A percentile compares a stretch with the other conserved stretches of the same genome.
phyloP scores from a whole-genome alignment of 257 asterid genomes.

The Jacaranda mimosifolia region DNA sequence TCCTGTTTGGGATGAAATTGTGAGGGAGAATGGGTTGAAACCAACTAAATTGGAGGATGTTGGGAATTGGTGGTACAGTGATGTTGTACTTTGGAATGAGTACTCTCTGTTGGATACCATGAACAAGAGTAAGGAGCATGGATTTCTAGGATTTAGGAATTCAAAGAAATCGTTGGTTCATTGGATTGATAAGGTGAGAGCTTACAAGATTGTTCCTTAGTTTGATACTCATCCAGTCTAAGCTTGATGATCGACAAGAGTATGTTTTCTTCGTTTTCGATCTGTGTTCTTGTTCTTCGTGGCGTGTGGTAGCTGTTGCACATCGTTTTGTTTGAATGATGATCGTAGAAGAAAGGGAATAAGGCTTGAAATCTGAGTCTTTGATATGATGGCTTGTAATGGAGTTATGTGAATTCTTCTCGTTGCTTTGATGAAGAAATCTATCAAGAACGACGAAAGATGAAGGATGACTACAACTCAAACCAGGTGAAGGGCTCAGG shows the following conservation, averaged over 20 bases:
- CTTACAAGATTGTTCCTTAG: conserved; percentile 60
- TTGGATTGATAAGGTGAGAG: conserved; percentile 55
- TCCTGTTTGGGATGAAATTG: conserved; percentile 65
- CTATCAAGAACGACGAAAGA: no score
- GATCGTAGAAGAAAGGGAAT: conserved; percentile 5
- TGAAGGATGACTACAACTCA: no score
- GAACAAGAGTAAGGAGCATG: conserved; percentile 73
- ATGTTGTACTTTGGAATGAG: conserved; percentile 29
- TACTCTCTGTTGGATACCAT: conserved; percentile 44
- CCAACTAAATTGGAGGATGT: conserved; percentile 53
- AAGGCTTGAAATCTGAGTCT: background rate
- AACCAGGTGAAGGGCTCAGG: no score
- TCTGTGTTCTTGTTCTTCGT: background rate
- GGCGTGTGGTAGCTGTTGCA: conserved; percentile 2
- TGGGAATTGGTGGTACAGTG: conserved; percentile 62
- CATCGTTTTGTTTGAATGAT: background rate
- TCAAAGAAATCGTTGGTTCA: conserved; percentile 49
- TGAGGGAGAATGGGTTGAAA: conserved; percentile 46
- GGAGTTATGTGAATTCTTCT: background rate
- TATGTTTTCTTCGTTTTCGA: background rate
- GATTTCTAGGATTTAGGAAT: conserved; percentile 64
- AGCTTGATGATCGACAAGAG: conserved; percentile 17
- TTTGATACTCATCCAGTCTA: conserved; percentile 9
- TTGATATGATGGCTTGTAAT: background rate
- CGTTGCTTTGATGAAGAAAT: no score